Conservation (phyloP, 2,329 filamentous ascomycete species). For the Fusarium penzigii region DNA sequence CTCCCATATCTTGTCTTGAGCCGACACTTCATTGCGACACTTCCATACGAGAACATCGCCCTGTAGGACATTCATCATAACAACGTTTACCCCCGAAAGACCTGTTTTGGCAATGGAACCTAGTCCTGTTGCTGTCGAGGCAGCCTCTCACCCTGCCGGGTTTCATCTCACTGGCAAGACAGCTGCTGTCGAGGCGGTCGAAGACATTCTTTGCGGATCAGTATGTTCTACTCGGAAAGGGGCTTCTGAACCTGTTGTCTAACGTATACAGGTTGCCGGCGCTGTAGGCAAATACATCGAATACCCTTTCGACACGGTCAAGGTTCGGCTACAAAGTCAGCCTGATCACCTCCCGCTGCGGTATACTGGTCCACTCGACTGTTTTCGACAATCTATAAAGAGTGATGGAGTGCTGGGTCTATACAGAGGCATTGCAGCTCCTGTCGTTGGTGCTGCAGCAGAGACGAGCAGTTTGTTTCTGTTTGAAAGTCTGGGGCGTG, state of each 20-base stretch:
- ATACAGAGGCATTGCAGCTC: slow-evolving; percentile 91
- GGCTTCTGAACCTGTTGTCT: not conserved
- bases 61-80: no score
- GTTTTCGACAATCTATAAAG: slow-evolving; percentile 82
- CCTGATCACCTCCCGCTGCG: slow-evolving; percentile 78
- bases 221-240: slow-evolving; percentile 47
- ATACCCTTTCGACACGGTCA: slow-evolving; percentile 98
- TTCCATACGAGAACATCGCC: no score
- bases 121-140: slow-evolving; percentile 31
- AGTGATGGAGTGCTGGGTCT: slow-evolving; percentile 78
- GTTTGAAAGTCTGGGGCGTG: slow-evolving; percentile 77
- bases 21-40: not conserved
- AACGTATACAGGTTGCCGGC: slow-evolving; percentile 65
- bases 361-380: slow-evolving; percentile 87
- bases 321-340: slow-evolving; percentile 96
- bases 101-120: slow-evolving; percentile 30
- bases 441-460: slow-evolving; percentile 84
- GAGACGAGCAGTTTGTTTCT: slow-evolving; percentile 94
- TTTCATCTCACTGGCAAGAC: slow-evolving; percentile 38
- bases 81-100: no score
- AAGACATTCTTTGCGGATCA: slow-evolving; percentile 88
- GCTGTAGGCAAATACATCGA: slow-evolving; percentile 94
- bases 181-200: slow-evolving; percentile 66
- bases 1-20: not conserved
- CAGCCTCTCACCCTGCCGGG: slow-evolving; percentile 24